A percentile compares a stretch with the other conserved stretches of the same genome.
These are phyloP conservation scores for Pseudonitzschia pungens DNA, from an alignment of 108 stramenopile genomes.

Conservation along the genomic window DNA sequence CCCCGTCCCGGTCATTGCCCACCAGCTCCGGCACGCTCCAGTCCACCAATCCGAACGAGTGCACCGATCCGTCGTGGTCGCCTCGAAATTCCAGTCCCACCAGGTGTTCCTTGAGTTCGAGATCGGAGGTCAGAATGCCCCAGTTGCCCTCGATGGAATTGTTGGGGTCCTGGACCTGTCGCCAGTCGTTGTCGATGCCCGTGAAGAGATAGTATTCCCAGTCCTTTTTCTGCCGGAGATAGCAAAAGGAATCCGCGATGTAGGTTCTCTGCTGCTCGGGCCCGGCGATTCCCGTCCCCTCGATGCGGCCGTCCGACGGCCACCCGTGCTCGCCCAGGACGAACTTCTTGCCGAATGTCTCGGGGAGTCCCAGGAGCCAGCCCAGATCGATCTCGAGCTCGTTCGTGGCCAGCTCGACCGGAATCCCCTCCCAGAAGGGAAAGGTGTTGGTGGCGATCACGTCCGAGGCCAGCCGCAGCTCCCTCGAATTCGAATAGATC, in stretches of 20 bases:
- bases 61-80: slow-evolving; percentile 6
- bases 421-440: slow-evolving; percentile 39
- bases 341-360: slow-evolving; percentile 19
- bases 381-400: slow-evolving; percentile 24
- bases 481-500: slow-evolving; percentile 1
- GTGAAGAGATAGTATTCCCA: slow-evolving; percentile 44
- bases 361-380: slow-evolving; percentile 17
- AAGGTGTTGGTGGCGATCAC: slow-evolving; percentile 30
- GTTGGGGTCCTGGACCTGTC: slow-evolving; percentile 31
- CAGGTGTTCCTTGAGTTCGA: slow-evolving; percentile 29
- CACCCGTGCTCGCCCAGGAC: slow-evolving; percentile 45
- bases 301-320: slow-evolving; percentile 33
- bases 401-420: slow-evolving; percentile 18
- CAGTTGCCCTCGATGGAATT: slow-evolving; percentile 39
- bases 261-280: slow-evolving; percentile 32
- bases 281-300: slow-evolving; percentile 23
- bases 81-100: slow-evolving; percentile 25
- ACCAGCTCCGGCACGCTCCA: slow-evolving; percentile 18
- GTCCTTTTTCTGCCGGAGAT: not conserved
- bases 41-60: slow-evolving; percentile 32
- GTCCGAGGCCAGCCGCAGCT: slow-evolving; percentile 26
- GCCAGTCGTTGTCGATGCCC: slow-evolving; percentile 38
- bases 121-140: slow-evolving; percentile 31
- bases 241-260: slow-evolving; percentile 32
- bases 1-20: not conserved